Percentiles rank a stretch among this genome's conserved stretches.
These are phyloP conservation scores for Trichoderma aggressivum DNA, from an alignment of 2,329 filamentous ascomycete species.

Conservation along the genomic window DNA sequence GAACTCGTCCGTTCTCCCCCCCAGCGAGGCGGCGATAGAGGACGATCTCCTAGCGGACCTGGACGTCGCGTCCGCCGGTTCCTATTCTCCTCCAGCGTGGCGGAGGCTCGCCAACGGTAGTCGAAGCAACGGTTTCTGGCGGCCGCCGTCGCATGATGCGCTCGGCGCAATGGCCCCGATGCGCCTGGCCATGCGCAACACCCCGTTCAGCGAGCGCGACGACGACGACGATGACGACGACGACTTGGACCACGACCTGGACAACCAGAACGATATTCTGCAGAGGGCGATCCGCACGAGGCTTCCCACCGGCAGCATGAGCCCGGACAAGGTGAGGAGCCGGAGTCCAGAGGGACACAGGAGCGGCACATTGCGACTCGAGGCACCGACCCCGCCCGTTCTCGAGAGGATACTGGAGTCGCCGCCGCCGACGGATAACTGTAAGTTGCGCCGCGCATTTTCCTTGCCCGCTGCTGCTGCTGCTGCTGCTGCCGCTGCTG, in stretches of 20 bases:
- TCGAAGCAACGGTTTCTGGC: slow-evolving; percentile 59
- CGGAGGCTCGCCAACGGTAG: slow-evolving; percentile 58
- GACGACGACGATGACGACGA: slow-evolving; percentile 34
- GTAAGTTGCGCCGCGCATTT: slow-evolving; percentile 36
- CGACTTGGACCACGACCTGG: slow-evolving; percentile 24
- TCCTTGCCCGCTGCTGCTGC: slow-evolving; percentile 22
- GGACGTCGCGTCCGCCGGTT: slow-evolving; percentile 50
- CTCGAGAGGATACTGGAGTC: slow-evolving; percentile 20
- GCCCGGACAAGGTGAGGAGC: slow-evolving; percentile 50
- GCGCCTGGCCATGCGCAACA: slow-evolving; percentile 24
- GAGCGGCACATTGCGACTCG: slow-evolving; percentile 39
- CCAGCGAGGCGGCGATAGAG: slow-evolving; percentile 36
- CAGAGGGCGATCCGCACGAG: slow-evolving; percentile 53
- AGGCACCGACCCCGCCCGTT: slow-evolving; percentile 29
- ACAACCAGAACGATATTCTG: slow-evolving; percentile 37
- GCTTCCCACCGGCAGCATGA: slow-evolving; percentile 53
- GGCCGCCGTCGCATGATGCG: slow-evolving; percentile 48
- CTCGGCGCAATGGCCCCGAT: slow-evolving; percentile 43
- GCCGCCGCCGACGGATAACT: slow-evolving; percentile 44
- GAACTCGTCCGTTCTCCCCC: slow-evolving; percentile 32
- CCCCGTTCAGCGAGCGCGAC: slow-evolving; percentile 22
- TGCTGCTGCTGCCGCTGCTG: neutral
- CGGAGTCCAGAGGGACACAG: slow-evolving; percentile 46
- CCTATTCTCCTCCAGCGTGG: slow-evolving; percentile 60
- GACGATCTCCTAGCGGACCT: slow-evolving; percentile 41